Evolutionary conservation across 2,329 filamentous ascomycete species (phyloP).

Genomic region (Neophaeococcomyces aloes): DNA sequence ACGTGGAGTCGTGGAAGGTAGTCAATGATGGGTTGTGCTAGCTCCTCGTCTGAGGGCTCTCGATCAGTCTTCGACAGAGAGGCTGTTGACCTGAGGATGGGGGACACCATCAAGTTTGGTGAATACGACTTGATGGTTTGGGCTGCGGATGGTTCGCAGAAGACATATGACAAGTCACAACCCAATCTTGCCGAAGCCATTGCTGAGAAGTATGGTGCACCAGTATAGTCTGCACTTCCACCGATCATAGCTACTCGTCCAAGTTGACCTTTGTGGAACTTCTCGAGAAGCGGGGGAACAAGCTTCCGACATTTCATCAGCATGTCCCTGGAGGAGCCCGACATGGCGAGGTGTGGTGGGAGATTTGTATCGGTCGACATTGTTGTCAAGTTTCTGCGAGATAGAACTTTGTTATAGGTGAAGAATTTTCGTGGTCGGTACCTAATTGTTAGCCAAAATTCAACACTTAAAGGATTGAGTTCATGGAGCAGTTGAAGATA

Average conservation of each 20-base stretch:
- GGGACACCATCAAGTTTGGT: constrained; percentile 96
- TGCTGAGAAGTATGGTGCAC: constrained; percentile 93
- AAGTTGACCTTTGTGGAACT: constrained; percentile 93
- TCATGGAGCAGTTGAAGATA: too few species aligned
- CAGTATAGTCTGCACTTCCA: constrained; percentile 91
- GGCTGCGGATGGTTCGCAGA: constrained; percentile 81
- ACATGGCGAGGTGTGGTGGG: constrained; percentile 39
- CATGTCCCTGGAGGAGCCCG: constrained; percentile 60
- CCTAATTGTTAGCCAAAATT: too few species aligned
- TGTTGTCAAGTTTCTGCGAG: too few species aligned
- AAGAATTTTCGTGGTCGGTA: too few species aligned
- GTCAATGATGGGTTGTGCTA: constrained; percentile 59
- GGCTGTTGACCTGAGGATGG: constrained; percentile 70
- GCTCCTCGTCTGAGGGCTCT: constrained; percentile 47
- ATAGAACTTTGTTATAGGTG: too few species aligned
- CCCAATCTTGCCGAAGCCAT: constrained; percentile 90
- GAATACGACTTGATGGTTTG: constrained; percentile 94
- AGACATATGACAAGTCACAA: constrained; percentile 44
- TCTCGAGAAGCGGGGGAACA: constrained; percentile 87
- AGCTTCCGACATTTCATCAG: constrained; percentile 75
- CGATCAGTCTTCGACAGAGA: constrained; percentile 40
- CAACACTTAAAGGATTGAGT: too few species aligned
- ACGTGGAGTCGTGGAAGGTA: constrained; percentile 84
- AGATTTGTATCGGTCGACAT: constrained; percentile 10
- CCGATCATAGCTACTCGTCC: constrained; percentile 89